Evolutionary conservation across 441 rosid genomes (phyloP).

Genomic region (Populus hybrid): DNA sequence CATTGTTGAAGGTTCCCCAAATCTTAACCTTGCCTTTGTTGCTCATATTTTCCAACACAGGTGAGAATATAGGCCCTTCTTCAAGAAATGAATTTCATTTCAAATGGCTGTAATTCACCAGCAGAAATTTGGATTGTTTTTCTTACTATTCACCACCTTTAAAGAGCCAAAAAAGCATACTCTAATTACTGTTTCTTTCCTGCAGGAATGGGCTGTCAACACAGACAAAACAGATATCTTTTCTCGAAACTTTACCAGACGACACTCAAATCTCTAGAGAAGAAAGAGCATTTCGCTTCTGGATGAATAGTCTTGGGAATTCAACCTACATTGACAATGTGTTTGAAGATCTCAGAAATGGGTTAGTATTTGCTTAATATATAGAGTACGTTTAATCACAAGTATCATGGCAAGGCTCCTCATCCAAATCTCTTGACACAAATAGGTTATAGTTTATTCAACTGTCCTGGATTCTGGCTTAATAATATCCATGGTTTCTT

Average conservation of each 20-base stretch:
- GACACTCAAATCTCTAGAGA: constrained; percentile 37
- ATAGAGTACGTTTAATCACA: not conserved
- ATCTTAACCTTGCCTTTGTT: constrained; percentile 98
- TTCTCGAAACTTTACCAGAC: constrained; percentile 33
- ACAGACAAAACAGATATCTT: constrained; percentile 32
- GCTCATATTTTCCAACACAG: constrained; percentile 98
- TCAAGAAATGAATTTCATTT: constrained; percentile 2
- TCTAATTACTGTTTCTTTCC: constrained; percentile 6
- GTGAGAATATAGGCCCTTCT: constrained; percentile 39
- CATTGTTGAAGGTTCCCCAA: constrained; percentile 93
- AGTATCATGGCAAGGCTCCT: not conserved
- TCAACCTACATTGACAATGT: constrained; percentile 31
- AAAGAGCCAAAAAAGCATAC: constrained; percentile 10
- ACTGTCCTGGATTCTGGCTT: not conserved
- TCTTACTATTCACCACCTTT: not conserved
- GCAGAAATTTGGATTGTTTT: not conserved
- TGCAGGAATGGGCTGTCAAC: constrained; percentile 38
- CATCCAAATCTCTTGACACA: not conserved
- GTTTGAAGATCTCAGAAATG: constrained; percentile 39
- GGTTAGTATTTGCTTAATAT: constrained; percentile 15
- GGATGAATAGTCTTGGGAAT: constrained; percentile 39
- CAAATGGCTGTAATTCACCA: not conserved
- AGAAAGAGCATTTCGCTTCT: constrained; percentile 35
- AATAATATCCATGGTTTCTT: not conserved
- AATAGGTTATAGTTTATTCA: not conserved